Evolutionary conservation across 139 green algal genomes (phyloP), one percentile per base, ranked within the genome.

Genomic region (Picochlorum sp.): DNA sequence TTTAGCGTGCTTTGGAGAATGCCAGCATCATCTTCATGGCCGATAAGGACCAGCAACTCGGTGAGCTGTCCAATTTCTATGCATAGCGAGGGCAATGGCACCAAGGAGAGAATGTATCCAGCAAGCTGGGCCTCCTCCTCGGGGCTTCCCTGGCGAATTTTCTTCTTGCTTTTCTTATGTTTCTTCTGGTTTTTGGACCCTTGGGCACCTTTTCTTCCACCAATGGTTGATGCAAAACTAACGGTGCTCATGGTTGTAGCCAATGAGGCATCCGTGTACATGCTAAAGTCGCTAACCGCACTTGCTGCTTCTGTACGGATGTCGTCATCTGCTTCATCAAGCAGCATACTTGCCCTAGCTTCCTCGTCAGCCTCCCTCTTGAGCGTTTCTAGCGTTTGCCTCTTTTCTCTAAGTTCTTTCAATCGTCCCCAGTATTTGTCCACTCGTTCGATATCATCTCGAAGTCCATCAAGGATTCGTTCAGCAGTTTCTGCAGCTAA

Each of bases 1-100:
- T 55, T 67, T 55, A 92, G 51, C 12, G 55, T 57, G 35, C 69
- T 62, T 71, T 95, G 87, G 57, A 95, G 64, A 37, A 68, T 59
- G 0, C 37, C 33, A 0, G 83, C 87, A 47, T 93, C 86, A 1
- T 33, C 31, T n/a, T 68, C 64, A 54, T 93, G 83, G 1, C 79
- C 84, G 55, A 94, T 61, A 50, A 88, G 29, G 30, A 90, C 75
- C 47, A 95, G 66, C 25, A 89, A 58, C 71, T 94, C 86, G 0
- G 62, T 53, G 37, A 95, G 74, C 61, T 86, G 69, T 3, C 78
- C 76, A 32, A 51, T 49, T 43, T 79, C 50, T 10, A 26, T 22
- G 3, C 55, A 57, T 14, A 64, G 33, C 7, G 62, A 51, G 4
- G 61, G 39, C 2, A 43, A 33, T 3, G 72, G 71, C n/a, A 57